Evolutionary conservation across 495 filamentous ascomycete species (phyloP), one percentile per base, ranked within the genome.

Genomic region (Penicillium fimorum): DNA sequence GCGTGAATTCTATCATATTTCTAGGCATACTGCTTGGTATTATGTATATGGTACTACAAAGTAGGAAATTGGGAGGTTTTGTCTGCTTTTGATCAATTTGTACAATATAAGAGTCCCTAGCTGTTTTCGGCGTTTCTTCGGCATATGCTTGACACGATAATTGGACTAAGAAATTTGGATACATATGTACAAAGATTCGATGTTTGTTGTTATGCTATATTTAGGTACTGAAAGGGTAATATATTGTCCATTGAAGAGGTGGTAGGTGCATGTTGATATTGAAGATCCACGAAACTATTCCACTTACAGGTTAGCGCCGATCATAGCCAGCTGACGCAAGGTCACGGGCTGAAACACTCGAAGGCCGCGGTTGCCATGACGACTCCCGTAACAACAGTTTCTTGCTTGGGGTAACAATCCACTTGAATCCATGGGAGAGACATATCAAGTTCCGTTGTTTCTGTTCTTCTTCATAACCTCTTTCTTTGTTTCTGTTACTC

Each of bases 371-470:
- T 76, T 76, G 69, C 72, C 57, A 65, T 68, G 67, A 71, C 58
- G 60, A 76, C 74, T 74, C 60, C 73, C 56, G 63, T 50, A 72
- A 73, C 73, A 72, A 42, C 55, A 57, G 44, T 58, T 20, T 60
- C 60, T 61, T 59, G 59, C 62, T 61, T 55, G 58, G 58, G 58
- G 57, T 62, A 66, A 64, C 54, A 58, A 48, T 59, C 61, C 66
- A 68, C 66, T 64, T 50, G 29, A 58, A 65, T 64, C 64, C 61
- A 69, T 64, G 64, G 64, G 55, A 60, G 52, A 62, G 59, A 62
- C 66, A 62, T 67, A 69, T 66, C 64, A 29, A 52, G 63, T 67
- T 59, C 50, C 51, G 47, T 49, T 49, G 47, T 52, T 51, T 52
- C 37, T 43, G 10, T 43, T 62, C 56, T 56, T 61, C 42, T 63